A percentile compares a stretch with the other conserved stretches of the same genome.
These are phyloP conservation scores for Carpinus fangiana DNA, from an alignment of 306 rosid genomes.

Conservation along the genomic window DNA sequence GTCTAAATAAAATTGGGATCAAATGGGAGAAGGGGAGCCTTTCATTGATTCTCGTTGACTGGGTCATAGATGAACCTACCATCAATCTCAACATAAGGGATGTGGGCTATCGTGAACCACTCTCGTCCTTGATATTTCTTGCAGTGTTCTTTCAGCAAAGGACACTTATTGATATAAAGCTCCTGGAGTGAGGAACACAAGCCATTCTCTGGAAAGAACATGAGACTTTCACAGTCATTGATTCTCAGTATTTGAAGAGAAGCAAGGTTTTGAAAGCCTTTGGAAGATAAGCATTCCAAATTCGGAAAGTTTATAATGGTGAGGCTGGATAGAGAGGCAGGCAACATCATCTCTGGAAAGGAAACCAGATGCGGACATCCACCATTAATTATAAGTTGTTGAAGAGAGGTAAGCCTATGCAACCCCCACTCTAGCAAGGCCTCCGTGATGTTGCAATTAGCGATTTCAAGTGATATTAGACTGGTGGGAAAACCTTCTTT, in stretches of 20 bases:
- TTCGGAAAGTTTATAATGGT: background rate
- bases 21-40: too few species aligned
- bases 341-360: constrained; percentile 19
- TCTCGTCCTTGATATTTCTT: background rate
- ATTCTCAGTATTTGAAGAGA: constrained; percentile 14
- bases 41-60: too few species aligned
- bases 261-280: constrained; percentile 25
- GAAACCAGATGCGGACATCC: constrained; percentile 10
- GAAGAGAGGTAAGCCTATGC: constrained; percentile 24
- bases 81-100: background rate
- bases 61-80: constrained; percentile 11
- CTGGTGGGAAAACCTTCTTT: too few species aligned
- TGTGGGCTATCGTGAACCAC: constrained; percentile 15
- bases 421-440: constrained; percentile 13
- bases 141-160: constrained; percentile 6
- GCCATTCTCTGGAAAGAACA: background rate
- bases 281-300: background rate
- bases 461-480: background rate
- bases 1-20: too few species aligned
- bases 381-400: background rate
- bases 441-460: background rate
- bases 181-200: background rate
- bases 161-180: accelerated
- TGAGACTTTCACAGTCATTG: too few species aligned
- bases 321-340: constrained; percentile 6